phyloP scores from a whole-genome alignment of 1,284 basidiomycete genomes.

The Puccinia novopanici region DNA sequence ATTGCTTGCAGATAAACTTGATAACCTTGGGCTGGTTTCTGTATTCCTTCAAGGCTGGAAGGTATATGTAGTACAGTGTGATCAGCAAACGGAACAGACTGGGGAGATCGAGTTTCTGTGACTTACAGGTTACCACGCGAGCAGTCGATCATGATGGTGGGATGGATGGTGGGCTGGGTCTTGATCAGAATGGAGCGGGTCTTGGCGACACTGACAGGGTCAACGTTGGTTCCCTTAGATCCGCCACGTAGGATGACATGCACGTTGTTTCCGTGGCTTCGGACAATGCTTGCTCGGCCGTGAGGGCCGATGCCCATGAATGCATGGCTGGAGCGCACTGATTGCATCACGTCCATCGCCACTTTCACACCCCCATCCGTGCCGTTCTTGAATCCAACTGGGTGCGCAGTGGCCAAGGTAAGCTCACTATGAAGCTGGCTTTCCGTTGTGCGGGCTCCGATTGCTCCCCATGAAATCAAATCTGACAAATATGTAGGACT shows the following conservation, averaged over 20 bases:
- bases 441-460: slow-evolving; percentile 87
- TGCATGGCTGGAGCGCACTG: slow-evolving; percentile 57
- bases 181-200: slow-evolving; percentile 52
- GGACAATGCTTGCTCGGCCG: slow-evolving; percentile 86
- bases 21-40: slow-evolving; percentile 64
- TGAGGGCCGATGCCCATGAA: slow-evolving; percentile 59
- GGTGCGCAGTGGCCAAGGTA: slow-evolving; percentile 58
- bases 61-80: neutral
- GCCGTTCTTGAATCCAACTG: slow-evolving; percentile 59
- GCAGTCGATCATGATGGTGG: slow-evolving; percentile 59
- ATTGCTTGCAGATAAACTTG: slow-evolving; percentile 74
- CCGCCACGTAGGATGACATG: slow-evolving; percentile 59
- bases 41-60: slow-evolving; percentile 57
- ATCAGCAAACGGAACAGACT: no score
- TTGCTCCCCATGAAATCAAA: slow-evolving; percentile 92
- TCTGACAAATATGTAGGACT: slow-evolving; percentile 65
- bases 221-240: slow-evolving; percentile 54
- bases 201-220: slow-evolving; percentile 21
- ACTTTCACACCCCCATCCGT: slow-evolving; percentile 59
- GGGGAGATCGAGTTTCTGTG: neutral
- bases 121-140: slow-evolving; percentile 57
- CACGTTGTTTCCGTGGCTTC: slow-evolving; percentile 72
- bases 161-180: slow-evolving; percentile 53
- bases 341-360: slow-evolving; percentile 59
- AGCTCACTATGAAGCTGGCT: slow-evolving; percentile 62